phyloP scores from a whole-genome alignment of 78 protist genomes.

The Bigelowiella natans region DNA sequence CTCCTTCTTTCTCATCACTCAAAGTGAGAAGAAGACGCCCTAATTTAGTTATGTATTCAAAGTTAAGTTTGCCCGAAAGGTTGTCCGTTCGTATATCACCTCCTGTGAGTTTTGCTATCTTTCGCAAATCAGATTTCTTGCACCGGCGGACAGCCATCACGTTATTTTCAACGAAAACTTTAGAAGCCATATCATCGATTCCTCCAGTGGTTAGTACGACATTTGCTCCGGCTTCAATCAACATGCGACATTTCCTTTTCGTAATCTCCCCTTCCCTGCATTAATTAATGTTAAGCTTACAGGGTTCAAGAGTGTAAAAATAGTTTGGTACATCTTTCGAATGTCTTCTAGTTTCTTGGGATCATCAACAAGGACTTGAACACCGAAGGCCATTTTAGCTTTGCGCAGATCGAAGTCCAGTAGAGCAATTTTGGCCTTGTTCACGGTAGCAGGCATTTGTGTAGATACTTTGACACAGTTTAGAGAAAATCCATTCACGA shows the following conservation, averaged over 20 bases:
- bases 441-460: slow-evolving; percentile 73
- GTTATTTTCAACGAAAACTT: slow-evolving; percentile 87
- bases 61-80: background rate
- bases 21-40: background rate
- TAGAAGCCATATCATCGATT: slow-evolving; percentile 84
- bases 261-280: slow-evolving; percentile 56
- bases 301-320: background rate
- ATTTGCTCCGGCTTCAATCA: slow-evolving; percentile 93
- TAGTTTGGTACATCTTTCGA: background rate
- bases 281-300: background rate
- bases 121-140: slow-evolving; percentile 11
- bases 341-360: slow-evolving; percentile 80
- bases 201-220: slow-evolving; percentile 95
- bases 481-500: slow-evolving; percentile 10
- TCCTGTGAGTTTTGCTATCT: slow-evolving; percentile 41
- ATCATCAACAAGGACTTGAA: slow-evolving; percentile 74
- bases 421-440: slow-evolving; percentile 88
- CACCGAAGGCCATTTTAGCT: slow-evolving; percentile 67
- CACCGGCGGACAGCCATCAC: slow-evolving; percentile 70
- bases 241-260: slow-evolving; percentile 64
- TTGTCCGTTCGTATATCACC: background rate
- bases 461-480: slow-evolving; percentile 7
- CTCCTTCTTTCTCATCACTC: background rate
- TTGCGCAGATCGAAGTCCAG: slow-evolving; percentile 84
- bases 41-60: background rate